Evolutionary conservation across 2,329 filamentous ascomycete genomes (phyloP).

Genomic region (Penicillium sp.): DNA sequence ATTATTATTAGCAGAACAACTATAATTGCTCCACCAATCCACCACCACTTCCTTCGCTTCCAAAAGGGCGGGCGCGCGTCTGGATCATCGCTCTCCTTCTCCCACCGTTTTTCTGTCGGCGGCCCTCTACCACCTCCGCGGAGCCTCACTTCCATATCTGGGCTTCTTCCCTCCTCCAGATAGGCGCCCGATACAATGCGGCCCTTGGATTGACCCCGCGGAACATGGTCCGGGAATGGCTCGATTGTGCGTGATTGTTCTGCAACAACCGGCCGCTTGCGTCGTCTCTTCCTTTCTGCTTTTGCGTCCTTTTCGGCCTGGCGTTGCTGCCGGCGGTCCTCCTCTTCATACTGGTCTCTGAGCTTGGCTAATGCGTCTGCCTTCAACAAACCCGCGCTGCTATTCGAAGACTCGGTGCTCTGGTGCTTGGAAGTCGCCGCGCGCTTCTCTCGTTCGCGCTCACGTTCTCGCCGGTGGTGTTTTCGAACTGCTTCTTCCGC

Average conservation of each 20-base stretch:
- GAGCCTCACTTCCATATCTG: constrained; percentile 55
- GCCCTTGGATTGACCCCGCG: constrained; percentile 56
- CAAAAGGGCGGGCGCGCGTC: constrained; percentile 33
- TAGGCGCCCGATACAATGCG: constrained; percentile 73
- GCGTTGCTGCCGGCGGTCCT: constrained; percentile 51
- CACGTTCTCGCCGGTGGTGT: constrained; percentile 22
- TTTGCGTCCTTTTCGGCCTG: constrained; percentile 37
- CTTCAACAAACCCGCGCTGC: constrained; percentile 51
- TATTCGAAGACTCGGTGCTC: constrained; percentile 49
- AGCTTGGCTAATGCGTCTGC: constrained; percentile 68
- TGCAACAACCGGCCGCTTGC: constrained; percentile 32
- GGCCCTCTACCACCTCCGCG: constrained; percentile 36
- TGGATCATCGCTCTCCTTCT: constrained; percentile 44
- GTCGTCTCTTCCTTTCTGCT: constrained; percentile 31
- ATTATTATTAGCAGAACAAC: constrained; percentile 67
- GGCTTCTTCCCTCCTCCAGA: constrained; percentile 66
- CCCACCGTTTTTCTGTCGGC: constrained; percentile 57
- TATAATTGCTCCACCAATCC: constrained; percentile 61
- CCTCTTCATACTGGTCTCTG: constrained; percentile 65
- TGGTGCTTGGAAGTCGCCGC: constrained; percentile 40
- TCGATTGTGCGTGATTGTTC: constrained; percentile 26
- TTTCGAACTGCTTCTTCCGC: constrained; percentile 16
- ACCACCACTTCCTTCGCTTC: constrained; percentile 50
- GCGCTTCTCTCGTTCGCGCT: constrained; percentile 29
- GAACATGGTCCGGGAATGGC: constrained; percentile 33